Evolutionary conservation across 2,329 filamentous ascomycete species (phyloP).

Genomic region (Aureobasidium uvarum): DNA sequence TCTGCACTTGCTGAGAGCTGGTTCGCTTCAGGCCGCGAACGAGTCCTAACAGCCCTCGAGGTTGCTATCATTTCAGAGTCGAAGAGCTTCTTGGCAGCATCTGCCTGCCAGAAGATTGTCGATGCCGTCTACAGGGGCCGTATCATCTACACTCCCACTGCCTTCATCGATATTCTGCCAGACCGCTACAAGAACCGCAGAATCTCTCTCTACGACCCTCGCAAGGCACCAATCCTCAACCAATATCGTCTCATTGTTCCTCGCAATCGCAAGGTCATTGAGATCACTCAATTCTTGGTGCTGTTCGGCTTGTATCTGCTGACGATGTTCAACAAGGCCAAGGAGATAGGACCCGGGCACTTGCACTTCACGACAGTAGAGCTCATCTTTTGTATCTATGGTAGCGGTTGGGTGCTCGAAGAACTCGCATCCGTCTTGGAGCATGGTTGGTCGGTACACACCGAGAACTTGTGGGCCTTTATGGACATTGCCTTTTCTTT

Average conservation of each 20-base stretch:
- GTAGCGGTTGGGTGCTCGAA: constrained; percentile 75
- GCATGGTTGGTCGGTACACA: constrained; percentile 77
- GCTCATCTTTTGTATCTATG: constrained; percentile 67
- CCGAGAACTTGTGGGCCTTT: constrained; percentile 86
- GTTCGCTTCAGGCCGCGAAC: constrained; percentile 49
- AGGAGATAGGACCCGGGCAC: constrained; percentile 43
- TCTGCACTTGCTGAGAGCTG: constrained; percentile 46
- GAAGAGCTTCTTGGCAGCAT: constrained; percentile 73
- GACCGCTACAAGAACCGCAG: constrained; percentile 83
- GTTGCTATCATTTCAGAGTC: constrained; percentile 80
- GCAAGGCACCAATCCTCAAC: constrained; percentile 72
- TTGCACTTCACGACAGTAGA: constrained; percentile 53
- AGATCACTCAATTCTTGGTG: constrained; percentile 69
- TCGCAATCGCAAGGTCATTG: constrained; percentile 70
- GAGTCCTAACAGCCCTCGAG: constrained; percentile 73
- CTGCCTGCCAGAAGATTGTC: constrained; percentile 77
- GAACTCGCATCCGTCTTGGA: constrained; percentile 74
- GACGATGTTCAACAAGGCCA: constrained; percentile 68
- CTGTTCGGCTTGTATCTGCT: constrained; percentile 67
- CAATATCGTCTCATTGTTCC: constrained; percentile 84
- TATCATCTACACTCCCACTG: constrained; percentile 77
- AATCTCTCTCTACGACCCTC: constrained; percentile 76
- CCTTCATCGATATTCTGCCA: constrained; percentile 78
- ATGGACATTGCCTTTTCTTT: constrained; percentile 74
- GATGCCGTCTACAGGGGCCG: constrained; percentile 78